These are phyloP conservation scores for Cladophialophora exuberans DNA, from an alignment of 2,329 filamentous ascomycete species.

Conservation along the genomic window DNA sequence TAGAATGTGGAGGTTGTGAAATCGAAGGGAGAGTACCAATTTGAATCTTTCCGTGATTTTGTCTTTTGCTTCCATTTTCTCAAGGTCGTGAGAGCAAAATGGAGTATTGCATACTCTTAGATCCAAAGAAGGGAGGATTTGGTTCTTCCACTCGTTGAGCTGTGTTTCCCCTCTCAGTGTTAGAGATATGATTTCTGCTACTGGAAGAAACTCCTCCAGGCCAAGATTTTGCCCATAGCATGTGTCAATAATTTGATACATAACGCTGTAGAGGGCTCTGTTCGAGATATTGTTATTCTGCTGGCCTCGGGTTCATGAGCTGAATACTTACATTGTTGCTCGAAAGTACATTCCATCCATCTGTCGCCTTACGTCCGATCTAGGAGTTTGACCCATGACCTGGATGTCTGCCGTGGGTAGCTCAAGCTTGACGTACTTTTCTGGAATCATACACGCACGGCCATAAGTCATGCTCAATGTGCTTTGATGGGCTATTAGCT, in stretches of 20 bases:
- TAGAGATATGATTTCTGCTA: constrained; percentile 38
- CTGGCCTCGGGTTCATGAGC: neutral
- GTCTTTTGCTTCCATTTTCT: constrained; percentile 12
- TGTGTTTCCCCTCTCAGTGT: constrained; percentile 46
- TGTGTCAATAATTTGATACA: constrained; percentile 43
- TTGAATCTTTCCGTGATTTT: constrained; percentile 40
- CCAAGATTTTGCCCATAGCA: constrained; percentile 52
- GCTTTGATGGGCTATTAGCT: constrained; percentile 36
- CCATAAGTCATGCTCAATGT: constrained; percentile 57
- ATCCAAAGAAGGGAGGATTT: constrained; percentile 37
- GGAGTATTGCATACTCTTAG: constrained; percentile 35
- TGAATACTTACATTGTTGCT: constrained; percentile 27
- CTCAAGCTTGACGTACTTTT: constrained; percentile 47
- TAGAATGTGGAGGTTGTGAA: constrained; percentile 46
- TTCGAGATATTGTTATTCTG: constrained; percentile 5
- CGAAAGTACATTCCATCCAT: constrained; percentile 14
- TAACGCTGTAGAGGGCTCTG: constrained; percentile 37
- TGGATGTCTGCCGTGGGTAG: constrained; percentile 35
- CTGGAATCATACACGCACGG: constrained; percentile 51
- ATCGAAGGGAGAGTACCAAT: constrained; percentile 49
- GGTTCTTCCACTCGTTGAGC: constrained; percentile 43
- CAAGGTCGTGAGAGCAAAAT: constrained; percentile 20
- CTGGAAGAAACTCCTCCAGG: constrained; percentile 34
- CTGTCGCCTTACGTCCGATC: neutral
- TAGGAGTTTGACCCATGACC: constrained; percentile 4